phyloP scores from a whole-genome alignment of 129 eudicot genomes.

The Artemisia tridentata region DNA sequence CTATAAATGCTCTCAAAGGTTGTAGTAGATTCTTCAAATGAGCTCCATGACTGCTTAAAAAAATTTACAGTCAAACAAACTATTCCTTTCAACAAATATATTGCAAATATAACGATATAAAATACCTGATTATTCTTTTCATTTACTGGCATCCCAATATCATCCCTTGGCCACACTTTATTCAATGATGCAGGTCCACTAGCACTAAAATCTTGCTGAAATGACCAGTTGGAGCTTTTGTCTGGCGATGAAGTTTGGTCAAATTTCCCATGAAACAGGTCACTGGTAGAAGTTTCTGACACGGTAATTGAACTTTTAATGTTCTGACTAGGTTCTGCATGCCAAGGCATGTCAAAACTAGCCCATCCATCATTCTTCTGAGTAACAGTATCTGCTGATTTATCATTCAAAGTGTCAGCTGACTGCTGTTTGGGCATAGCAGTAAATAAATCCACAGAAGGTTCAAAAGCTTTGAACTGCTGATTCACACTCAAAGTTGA shows the following conservation, averaged over 20 bases:
- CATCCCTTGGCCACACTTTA: constrained; percentile 34
- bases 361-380: constrained; percentile 86
- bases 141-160: constrained; percentile 34
- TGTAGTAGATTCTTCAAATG: constrained; percentile 46
- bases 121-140: constrained; percentile 47
- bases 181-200: constrained; percentile 40
- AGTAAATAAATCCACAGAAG: constrained; percentile 43
- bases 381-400: constrained; percentile 26
- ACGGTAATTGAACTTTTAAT: constrained; percentile 27
- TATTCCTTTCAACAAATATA: neutral
- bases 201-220: constrained; percentile 37
- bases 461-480: constrained; percentile 39
- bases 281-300: constrained; percentile 30
- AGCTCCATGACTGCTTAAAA: constrained; percentile 63
- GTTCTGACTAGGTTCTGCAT: constrained; percentile 30
- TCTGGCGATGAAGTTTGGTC: constrained; percentile 24
- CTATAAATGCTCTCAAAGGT: constrained; percentile 25
- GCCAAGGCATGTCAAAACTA: constrained; percentile 75
- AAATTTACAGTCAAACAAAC: constrained; percentile 6
- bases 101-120: neutral
- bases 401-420: constrained; percentile 31
- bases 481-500: constrained; percentile 36
- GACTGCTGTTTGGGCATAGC: constrained; percentile 34
- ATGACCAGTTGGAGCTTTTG: constrained; percentile 44
- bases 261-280: constrained; percentile 21